Evolutionary conservation across 116 monocot species (phyloP), one percentile per base, ranked within the genome.

Genomic region (Trichopus zeylanicus): DNA sequence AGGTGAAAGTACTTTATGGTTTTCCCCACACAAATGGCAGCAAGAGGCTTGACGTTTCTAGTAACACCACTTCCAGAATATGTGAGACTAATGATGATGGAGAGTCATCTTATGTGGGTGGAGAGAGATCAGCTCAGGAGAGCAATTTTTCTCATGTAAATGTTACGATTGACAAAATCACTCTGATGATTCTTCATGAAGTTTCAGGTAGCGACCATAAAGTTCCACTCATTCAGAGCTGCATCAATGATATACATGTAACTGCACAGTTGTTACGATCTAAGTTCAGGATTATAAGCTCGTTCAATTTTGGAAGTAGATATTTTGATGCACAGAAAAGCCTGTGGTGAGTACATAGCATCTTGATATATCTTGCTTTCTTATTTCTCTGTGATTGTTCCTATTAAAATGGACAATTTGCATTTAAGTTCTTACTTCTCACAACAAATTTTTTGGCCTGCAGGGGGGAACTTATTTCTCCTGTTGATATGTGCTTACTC

Each of bases 381-480:
- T 48, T 37, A 65, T 33, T 11, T 37, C 22, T 63, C 46, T n/a
- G 51, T 22, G 28, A 42, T 56, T 62, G 21, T 31, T 48, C n/a
- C n/a, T n/a, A n/a, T n/a, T n/a, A n/a, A n/a, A n/a, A n/a, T n/a
- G n/a, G n/a, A 10, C 34, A 35, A 6, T 5, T 35, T 35, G 34
- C 34, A 9, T 8, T 19, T 49, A 7, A 5, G 49, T 5, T 24
- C 23, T 49, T 21, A 49, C 49, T 49, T 49, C 49, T 20, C 49
- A 49, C 21, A 8, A 54, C 10, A 21, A 42, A 42, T 34, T 29
- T 1, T n/a, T 63, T 34, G 7, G 69, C 26, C 10, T 79, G 78
- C 77, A 93, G 93, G 93, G 74, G 60, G 56, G 72, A 88, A 56
- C 38, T 93, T 19, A 49, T 93, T 67, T 68, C 77, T 69, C 82